A percentile compares a stretch with the other conserved stretches of the same genome.
Conservation (phyloP, 352 stramenopile genomes). For the Phytophthora crassamura region DNA sequence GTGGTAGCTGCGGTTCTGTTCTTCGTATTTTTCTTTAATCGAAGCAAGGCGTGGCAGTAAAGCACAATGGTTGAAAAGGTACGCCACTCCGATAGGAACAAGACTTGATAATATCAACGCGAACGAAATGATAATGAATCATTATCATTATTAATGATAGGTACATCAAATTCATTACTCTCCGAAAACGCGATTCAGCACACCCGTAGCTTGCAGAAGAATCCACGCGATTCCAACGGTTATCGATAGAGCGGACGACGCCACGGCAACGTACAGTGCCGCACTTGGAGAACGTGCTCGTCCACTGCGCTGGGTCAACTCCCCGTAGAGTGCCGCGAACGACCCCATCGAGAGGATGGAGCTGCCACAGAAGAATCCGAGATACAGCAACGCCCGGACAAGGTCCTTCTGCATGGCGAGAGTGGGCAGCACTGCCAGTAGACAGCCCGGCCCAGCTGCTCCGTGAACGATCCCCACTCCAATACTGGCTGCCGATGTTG, state of each 20-base stretch:
- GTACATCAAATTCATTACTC: slow-evolving; percentile 15
- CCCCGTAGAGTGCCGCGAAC: slow-evolving; percentile 87
- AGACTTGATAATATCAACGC: too few species aligned
- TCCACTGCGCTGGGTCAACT: slow-evolving; percentile 48
- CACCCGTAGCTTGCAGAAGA: slow-evolving; percentile 61
- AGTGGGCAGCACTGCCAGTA: slow-evolving; percentile 88
- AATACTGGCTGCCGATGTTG: slow-evolving; percentile 39
- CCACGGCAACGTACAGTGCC: slow-evolving; percentile 56
- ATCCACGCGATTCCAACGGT: slow-evolving; percentile 77
- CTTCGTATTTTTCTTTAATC: too few species aligned
- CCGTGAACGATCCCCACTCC: slow-evolving; percentile 88
- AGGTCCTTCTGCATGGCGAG: slow-evolving; percentile 81
- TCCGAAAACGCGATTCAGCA: slow-evolving; percentile 70
- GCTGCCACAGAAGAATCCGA: slow-evolving; percentile 86
- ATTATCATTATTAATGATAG: too few species aligned
- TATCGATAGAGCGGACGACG: slow-evolving; percentile 66
- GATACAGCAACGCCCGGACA: slow-evolving; percentile 76
- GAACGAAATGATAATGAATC: too few species aligned
- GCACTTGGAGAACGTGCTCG: slow-evolving; percentile 31
- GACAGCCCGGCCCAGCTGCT: slow-evolving; percentile 72
- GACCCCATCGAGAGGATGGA: slow-evolving; percentile 89
- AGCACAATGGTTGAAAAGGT: too few species aligned
- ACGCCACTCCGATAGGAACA: too few species aligned
- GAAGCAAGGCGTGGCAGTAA: too few species aligned
- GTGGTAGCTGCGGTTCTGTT: too few species aligned